Evolutionary conservation across 2,329 filamentous ascomycete genomes (phyloP).

Genomic region (Pezicula radicicola): DNA sequence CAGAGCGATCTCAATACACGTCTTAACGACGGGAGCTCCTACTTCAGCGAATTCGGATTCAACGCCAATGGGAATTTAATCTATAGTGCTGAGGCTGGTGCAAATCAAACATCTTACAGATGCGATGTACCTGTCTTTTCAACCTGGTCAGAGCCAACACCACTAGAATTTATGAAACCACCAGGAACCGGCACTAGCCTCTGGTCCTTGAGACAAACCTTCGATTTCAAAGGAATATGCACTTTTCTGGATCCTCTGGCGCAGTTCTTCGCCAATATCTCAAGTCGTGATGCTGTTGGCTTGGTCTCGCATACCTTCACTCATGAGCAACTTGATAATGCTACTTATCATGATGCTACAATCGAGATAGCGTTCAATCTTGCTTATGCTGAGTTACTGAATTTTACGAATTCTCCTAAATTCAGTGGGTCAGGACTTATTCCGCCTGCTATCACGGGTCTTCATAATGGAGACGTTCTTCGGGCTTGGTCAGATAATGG

Average conservation of each 20-base stretch:
- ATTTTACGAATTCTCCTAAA: constrained; percentile 39
- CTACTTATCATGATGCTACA: constrained; percentile 51
- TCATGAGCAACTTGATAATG: constrained; percentile 54
- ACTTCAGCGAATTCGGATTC: constrained; percentile 50
- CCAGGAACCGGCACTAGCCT: constrained; percentile 30
- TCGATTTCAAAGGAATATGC: constrained; percentile 29
- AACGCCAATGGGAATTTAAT: constrained; percentile 43
- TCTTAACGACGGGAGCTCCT: constrained; percentile 41
- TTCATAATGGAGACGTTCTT: constrained; percentile 61
- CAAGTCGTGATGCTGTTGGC: constrained; percentile 50
- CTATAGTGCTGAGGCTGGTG: constrained; percentile 19
- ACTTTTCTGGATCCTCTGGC: constrained; percentile 44
- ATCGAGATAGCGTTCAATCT: constrained; percentile 59
- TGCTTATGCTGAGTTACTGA: constrained; percentile 51
- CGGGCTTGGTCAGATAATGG: constrained; percentile 55
- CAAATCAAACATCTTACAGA: not conserved
- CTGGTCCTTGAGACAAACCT: not conserved
- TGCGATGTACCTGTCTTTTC: constrained; percentile 5
- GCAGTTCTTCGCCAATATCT: constrained; percentile 42
- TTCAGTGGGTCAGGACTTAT: constrained; percentile 54
- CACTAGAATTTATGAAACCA: constrained; percentile 39
- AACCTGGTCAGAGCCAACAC: constrained; percentile 29
- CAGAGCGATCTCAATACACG: constrained; percentile 36
- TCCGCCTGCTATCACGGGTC: constrained; percentile 58
- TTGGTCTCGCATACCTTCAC: constrained; percentile 60